Evolutionary conservation across 2,329 filamentous ascomycete genomes (phyloP), one percentile per base, ranked within the genome.

Genomic region (Aaosphaeria pasadenensis): DNA sequence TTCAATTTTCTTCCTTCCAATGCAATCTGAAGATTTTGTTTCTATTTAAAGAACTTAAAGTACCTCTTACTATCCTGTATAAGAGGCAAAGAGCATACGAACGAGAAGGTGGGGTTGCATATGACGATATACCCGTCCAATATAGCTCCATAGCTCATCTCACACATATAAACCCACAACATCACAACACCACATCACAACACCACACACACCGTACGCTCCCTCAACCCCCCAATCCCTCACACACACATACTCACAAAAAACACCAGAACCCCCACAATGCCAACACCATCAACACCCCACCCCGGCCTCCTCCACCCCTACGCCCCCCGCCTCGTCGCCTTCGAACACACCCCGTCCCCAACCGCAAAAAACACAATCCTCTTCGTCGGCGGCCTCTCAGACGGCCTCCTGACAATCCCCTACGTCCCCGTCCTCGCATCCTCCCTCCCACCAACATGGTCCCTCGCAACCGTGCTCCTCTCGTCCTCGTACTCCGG

Each of bases 371-470:
- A 48, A 28, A 83, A 88, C 67, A 84, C 83, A 3, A 68, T 90
- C 46, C 68, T 90, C 51, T 87, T 87, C 71, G 78, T 89, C 53
- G 86, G 85, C 52, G 87, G 87, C 33, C 78, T 91, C 11, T 79
- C 78, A 35, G 87, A 89, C 66, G 86, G 86, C 1, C 81, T 86
- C 49, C 81, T 87, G 53, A 84, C 83, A 0, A 77, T 87, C 6
- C 71, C 77, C 1, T 88, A 87, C 62, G 74, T 81, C 3, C 62
- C 73, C 40, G 58, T 69, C 5, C 71, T 86, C 44, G 77, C 79
- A 5, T 50, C 69, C 17, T 59, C 72, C 2, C 73, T 85, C 1
- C 67, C 73, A 0, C 69, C 74, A 3, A 64, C 68, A 45, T 86
- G 82, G 81, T 71, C 71, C 7, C 62, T 85, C 28, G 74, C 77